Evolutionary conservation across 805 yeast genomes (phyloP).

Genomic region (Candida nonsorbophila): DNA sequence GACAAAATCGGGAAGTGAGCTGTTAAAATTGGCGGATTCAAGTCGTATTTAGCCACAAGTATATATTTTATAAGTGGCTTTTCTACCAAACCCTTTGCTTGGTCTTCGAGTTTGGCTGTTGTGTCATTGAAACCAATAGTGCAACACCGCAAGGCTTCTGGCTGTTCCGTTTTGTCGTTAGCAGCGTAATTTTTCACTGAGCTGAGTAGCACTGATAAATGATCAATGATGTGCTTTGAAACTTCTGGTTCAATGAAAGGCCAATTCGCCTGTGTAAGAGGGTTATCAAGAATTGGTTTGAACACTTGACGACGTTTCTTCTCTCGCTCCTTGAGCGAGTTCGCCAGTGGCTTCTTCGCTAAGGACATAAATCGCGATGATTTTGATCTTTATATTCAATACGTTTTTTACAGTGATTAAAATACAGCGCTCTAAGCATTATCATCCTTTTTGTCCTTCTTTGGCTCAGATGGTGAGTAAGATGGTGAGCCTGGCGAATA

Average conservation of each 20-base stretch:
- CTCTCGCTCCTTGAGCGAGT: constrained; percentile 46
- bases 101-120: constrained; percentile 41
- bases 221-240: constrained; percentile 33
- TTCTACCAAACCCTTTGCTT: constrained; percentile 19
- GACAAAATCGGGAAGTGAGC: constrained; percentile 56
- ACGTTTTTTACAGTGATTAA: constrained; percentile 2
- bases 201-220: constrained; percentile 25
- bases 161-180: constrained; percentile 13
- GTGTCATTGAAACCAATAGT: constrained; percentile 54
- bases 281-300: constrained; percentile 62
- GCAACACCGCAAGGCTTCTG: constrained; percentile 17
- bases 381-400: constrained; percentile 1
- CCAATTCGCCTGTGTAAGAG: constrained; percentile 47
- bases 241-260: constrained; percentile 36
- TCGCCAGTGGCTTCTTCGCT: constrained; percentile 7
- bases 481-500: constrained; percentile 71
- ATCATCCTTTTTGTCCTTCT: constrained; percentile 14
- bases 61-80: constrained; percentile 29
- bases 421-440: background rate
- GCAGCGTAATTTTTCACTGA: constrained; percentile 20
- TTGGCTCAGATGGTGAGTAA: constrained; percentile 40
- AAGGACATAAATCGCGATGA: too few relatives aligned
- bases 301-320: constrained; percentile 50
- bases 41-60: constrained; percentile 59
- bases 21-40: constrained; percentile 43